These are phyloP conservation scores for Cryphonectria naterciae DNA, from an alignment of 2,329 filamentous ascomycete genomes.

Conservation along the genomic window DNA sequence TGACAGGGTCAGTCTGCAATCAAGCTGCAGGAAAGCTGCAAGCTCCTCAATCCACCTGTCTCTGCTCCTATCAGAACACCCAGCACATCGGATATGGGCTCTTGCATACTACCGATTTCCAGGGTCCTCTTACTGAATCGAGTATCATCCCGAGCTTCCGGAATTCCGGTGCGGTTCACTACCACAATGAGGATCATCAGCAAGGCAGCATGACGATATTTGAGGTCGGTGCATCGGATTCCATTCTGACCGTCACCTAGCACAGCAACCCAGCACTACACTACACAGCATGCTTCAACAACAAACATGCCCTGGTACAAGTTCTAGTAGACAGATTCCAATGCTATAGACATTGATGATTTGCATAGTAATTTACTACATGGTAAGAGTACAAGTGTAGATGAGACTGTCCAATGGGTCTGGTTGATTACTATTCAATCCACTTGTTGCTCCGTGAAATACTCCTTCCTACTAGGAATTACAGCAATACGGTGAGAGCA, in stretches of 20 bases:
- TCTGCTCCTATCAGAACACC: not conserved
- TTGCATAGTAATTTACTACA: too few species aligned
- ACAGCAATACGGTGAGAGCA: not conserved
- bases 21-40: conserved; percentile 4
- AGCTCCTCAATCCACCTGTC: not conserved
- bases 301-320: not conserved
- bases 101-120: conserved; percentile 5
- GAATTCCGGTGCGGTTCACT: not conserved
- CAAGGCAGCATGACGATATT: not conserved
- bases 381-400: not conserved
- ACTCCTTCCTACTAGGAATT: not conserved
- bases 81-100: conserved; percentile 9
- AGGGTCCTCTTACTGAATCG: conserved; percentile 14
- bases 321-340: not conserved
- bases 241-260: not conserved
- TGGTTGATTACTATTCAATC: not conserved
- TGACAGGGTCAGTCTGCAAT: conserved; percentile 1
- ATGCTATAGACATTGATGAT: not conserved
- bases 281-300: not conserved
- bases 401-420: not conserved
- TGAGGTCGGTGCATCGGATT: conserved; percentile 15
- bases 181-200: not conserved
- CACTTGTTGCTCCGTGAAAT: not conserved
- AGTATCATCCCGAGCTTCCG: conserved; percentile 12
- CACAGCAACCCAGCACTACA: not conserved